Evolutionary conservation across 345 rosid genomes (phyloP).

Genomic region (Cochlearia excelsa): DNA sequence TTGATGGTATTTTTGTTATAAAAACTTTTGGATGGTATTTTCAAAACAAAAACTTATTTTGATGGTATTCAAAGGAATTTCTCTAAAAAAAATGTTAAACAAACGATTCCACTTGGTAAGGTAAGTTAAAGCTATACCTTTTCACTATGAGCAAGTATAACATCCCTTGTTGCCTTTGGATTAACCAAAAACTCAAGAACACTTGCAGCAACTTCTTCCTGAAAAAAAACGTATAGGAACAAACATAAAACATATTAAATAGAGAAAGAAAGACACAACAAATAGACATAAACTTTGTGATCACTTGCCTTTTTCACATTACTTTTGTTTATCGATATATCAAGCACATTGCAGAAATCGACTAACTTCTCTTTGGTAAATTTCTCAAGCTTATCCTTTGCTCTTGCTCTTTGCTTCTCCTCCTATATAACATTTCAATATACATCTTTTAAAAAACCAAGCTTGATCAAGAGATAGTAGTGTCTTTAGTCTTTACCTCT

Average conservation of each 20-base stretch:
- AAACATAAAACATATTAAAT: constrained; percentile 11
- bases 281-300: background rate
- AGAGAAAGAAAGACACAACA: background rate
- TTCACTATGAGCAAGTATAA: constrained; percentile 72
- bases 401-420: constrained; percentile 76
- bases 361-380: constrained; percentile 84
- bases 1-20: too few relatives aligned
- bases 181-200: constrained; percentile 80
- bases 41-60: too few relatives aligned
- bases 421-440: constrained; percentile 33
- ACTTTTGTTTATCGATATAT: constrained; percentile 69
- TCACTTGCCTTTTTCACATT: constrained; percentile 60
- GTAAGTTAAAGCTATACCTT: constrained; percentile 50
- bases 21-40: too few relatives aligned
- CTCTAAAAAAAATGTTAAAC: too few relatives aligned
- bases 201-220: constrained; percentile 85
- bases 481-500: constrained; percentile 55
- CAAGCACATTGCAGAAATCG: constrained; percentile 87
- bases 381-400: constrained; percentile 84
- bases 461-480: background rate
- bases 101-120: background rate
- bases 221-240: constrained; percentile 9
- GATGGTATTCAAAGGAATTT: too few relatives aligned
- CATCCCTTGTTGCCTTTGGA: constrained; percentile 79
- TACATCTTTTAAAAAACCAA: constrained; percentile 9